Base-by-base conservation (phyloP, 768 basidiomycete species). In the Myochromella boudieri region DNA sequence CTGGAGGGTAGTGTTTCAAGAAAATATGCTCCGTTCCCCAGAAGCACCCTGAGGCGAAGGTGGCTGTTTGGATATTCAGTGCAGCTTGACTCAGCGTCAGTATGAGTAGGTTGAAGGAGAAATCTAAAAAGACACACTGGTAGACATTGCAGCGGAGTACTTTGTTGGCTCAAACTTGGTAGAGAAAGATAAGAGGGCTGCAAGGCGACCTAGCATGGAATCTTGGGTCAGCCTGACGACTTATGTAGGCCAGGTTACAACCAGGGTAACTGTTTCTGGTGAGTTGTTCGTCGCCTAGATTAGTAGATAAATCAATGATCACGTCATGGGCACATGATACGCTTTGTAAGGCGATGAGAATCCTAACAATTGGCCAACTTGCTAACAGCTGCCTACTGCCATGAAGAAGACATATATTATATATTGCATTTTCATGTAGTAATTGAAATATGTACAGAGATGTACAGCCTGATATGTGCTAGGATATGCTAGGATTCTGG, bases 11-110 rank as follows among this genome's bases (percentile, higher is more conserved):
- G 54, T 89, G 76, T 67, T 89, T 87, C 44, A 88, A 59, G 63
- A 90, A 91, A 61, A 91, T 88, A 58, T 91, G 88, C 55, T 92
- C 86, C 15, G 85, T 84, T 14, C 89, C 90, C 90, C 89, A 91
- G 66, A 91, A 91, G 60, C 89, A 91, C 17, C 89, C 87, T 7
- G 75, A 69, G 4, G 80, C 73, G 41, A 76, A 77, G 6, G 77
- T 74, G 3, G 73, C 78, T 52, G 67, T 67, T 52, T 70, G 60
- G 15, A 63, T 59, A 45, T 64, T 56, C 18, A 34, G 37, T 28
- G 58, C 43, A 18, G 51, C 57, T 62, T 33, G 31, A 31, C 24
- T n/a, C 12, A n/a, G 8, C 6, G n/a, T 18, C 12, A 24, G 38
- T 37, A 44, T 15, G 4, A 6, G 11, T 14, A 26, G 21, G n/a